Percentiles rank a stretch among this genome's conserved stretches.
Evolutionary conservation across 805 yeast genomes (phyloP).

Genomic region (Teunomyces aglyptinius): DNA sequence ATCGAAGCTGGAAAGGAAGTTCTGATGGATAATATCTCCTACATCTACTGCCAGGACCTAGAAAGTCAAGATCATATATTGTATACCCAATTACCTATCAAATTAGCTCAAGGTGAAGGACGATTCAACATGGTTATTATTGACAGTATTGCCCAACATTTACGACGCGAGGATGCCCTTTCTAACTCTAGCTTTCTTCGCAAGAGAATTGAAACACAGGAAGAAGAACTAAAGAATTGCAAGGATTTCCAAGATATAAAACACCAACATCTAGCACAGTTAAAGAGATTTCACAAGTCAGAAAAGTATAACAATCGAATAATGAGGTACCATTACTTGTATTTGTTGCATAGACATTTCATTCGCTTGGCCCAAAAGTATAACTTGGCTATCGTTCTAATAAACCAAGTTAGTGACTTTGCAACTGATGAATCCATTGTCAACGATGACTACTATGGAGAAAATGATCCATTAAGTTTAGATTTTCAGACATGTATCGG

Average conservation of each 20-base stretch:
- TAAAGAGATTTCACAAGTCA: slow-evolving; percentile 20
- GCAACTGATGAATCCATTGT: background rate
- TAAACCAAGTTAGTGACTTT: slow-evolving; percentile 26
- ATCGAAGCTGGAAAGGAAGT: slow-evolving; percentile 8
- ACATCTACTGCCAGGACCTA: slow-evolving; percentile 61
- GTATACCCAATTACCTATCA: slow-evolving; percentile 63
- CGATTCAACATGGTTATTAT: slow-evolving; percentile 49
- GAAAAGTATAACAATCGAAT: slow-evolving; percentile 21
- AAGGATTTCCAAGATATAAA: slow-evolving; percentile 14
- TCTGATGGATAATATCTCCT: slow-evolving; percentile 41
- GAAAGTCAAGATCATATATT: slow-evolving; percentile 74
- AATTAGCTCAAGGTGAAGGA: slow-evolving; percentile 18
- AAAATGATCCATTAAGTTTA: slow-evolving; percentile 14
- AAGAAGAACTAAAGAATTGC: slow-evolving; percentile 10
- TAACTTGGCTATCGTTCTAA: slow-evolving; percentile 19
- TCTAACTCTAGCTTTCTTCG: slow-evolving; percentile 37
- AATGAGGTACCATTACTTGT: slow-evolving; percentile 17
- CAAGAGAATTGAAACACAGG: slow-evolving; percentile 26
- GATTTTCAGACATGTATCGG: slow-evolving; percentile 19
- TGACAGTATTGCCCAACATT: slow-evolving; percentile 83
- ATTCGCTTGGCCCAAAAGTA: slow-evolving; percentile 14
- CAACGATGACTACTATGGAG: background rate
- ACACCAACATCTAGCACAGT: slow-evolving; percentile 15
- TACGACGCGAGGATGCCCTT: slow-evolving; percentile 52
- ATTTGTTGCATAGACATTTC: slow-evolving; percentile 17